Conservation (phyloP, 768 basidiomycete species). For the Podaxis sp. region DNA sequence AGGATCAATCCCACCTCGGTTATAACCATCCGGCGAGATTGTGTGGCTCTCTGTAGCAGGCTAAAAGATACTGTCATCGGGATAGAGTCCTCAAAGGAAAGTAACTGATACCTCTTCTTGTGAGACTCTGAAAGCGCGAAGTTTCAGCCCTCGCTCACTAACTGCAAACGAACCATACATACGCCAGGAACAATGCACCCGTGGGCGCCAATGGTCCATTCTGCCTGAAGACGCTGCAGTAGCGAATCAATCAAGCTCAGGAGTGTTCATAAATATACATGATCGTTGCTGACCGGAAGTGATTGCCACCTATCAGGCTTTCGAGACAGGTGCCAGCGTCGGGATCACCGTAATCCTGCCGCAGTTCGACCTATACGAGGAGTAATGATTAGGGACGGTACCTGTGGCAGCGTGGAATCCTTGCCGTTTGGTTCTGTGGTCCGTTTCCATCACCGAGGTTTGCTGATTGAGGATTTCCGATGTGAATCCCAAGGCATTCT, state of each 20-base stretch:
- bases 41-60: slow-evolving; percentile 24
- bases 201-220: slow-evolving; percentile 44
- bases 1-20: slow-evolving; percentile 21
- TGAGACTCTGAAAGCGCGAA: slow-evolving; percentile 23
- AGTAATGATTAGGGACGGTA: not conserved
- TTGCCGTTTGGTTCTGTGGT: slow-evolving; percentile 45
- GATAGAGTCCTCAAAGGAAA: not conserved
- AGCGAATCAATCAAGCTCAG: slow-evolving; percentile 4
- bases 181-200: slow-evolving; percentile 52
- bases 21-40: slow-evolving; percentile 29
- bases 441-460: slow-evolving; percentile 81
- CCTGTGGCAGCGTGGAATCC: slow-evolving; percentile 9
- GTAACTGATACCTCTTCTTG: slow-evolving; percentile 26
- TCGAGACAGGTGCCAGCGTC: slow-evolving; percentile 69
- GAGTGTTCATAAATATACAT: not conserved
- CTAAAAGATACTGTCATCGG: slow-evolving; percentile 14
- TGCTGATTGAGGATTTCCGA: slow-evolving; percentile 62
- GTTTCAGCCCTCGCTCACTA: not conserved
- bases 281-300: slow-evolving; percentile 56
- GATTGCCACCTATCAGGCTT: slow-evolving; percentile 74
- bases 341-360: slow-evolving; percentile 71
- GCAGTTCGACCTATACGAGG: slow-evolving; percentile 48
- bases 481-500: slow-evolving; percentile 75
- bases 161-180: slow-evolving; percentile 9
- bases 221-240: slow-evolving; percentile 47